Evolutionary conservation across 2,329 filamentous ascomycete species (phyloP).

Genomic region (Hypoxylon sp.): DNA sequence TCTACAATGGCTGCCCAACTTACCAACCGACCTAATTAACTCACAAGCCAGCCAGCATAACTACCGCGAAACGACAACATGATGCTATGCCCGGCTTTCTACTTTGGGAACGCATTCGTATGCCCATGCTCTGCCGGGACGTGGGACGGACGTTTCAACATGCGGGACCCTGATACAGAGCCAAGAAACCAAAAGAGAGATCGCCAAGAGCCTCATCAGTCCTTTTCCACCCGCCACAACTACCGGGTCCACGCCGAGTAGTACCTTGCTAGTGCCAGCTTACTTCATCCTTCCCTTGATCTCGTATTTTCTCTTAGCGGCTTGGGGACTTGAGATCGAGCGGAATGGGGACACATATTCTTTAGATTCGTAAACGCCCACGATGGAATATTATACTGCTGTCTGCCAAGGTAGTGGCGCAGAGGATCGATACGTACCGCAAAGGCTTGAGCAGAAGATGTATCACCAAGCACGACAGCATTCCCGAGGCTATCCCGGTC

Average conservation of each 20-base stretch:
- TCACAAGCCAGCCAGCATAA: neutral
- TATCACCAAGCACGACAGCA: neutral
- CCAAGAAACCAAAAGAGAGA: slow-evolving; percentile 26
- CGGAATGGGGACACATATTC: neutral
- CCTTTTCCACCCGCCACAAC: slow-evolving; percentile 2
- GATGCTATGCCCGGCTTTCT: slow-evolving; percentile 14
- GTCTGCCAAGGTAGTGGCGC: neutral
- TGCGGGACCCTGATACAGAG: slow-evolving; percentile 29
- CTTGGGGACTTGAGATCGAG: neutral
- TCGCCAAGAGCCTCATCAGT: slow-evolving; percentile 33
- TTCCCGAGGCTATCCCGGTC: neutral
- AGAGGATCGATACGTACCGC: neutral
- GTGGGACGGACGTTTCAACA: slow-evolving; percentile 28
- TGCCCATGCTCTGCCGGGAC: neutral
- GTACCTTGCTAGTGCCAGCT: neutral
- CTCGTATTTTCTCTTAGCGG: neutral
- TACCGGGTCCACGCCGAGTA: slow-evolving; percentile 14
- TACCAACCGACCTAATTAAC: neutral
- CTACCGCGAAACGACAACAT: neutral
- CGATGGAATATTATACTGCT: neutral
- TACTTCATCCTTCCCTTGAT: slow-evolving; percentile 1
- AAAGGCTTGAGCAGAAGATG: neutral
- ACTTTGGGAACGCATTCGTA: slow-evolving; percentile 11
- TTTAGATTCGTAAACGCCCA: neutral
- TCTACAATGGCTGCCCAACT: neutral